Base-by-base conservation (phyloP, 23 red algal species). In the Gracilariopsis chorda region DNA sequence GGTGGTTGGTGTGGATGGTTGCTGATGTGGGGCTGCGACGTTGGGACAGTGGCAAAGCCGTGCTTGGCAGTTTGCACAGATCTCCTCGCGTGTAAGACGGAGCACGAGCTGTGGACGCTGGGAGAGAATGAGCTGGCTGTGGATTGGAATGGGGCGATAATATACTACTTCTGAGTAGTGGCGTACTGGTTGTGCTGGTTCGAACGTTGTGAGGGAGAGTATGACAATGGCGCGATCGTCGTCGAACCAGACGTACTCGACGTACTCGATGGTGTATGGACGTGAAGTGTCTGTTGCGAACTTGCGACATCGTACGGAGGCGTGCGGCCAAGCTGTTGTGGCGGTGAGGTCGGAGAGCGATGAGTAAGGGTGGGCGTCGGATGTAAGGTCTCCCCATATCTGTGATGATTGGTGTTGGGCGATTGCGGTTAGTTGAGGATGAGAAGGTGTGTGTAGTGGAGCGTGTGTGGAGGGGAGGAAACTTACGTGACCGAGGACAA, bases 221-320 rank as follows among this genome's bases (percentile, higher is more conserved):
- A 82, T 91, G 57, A 91, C 77, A 8, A 91, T 80, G 0, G 63
- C 58, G 32, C 88, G 33, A 7, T 82, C 56, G 36, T 91, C 88
- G 51, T 65, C 45, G 74, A 91, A 91, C 88, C 88, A 91, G 2
- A 73, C 60, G 51, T 71, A 91, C 43, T 91, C 88, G 39, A 91
- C 88, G 27, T 42, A 63, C 77, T 91, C 88, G 10, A 91, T 19
- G 45, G 75, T 40, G 11, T 82, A 23, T 4, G 49, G 41, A 9
- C 27, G 32, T 20, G 88, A 80, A 48, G 74, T 40, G 27, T 91
- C 88, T 8, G 77, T 35, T 14, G 60, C 88, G 48, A 91, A 91
- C 75, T 72, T 80, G 23, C 88, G 88, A 40, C 51, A 80, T 27
- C 82, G 82, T 25, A 87, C 82, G 36, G 37, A 20, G 78, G 53